Percentiles rank a stretch among this genome's conserved stretches.
Conservation (phyloP, 345 rosid genomes). For the Lepidium sativum region DNA sequence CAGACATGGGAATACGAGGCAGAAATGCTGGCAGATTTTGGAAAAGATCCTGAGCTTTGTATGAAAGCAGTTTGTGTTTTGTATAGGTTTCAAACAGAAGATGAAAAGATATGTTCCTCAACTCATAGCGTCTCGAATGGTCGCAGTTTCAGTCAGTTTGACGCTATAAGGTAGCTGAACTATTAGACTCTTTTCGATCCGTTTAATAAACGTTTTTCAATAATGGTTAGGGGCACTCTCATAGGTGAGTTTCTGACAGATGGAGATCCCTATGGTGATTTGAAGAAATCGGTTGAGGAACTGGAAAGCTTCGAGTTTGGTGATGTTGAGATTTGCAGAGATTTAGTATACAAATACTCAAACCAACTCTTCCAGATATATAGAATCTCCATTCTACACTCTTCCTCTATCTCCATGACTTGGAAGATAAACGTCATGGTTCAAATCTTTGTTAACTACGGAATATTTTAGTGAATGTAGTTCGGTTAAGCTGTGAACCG, state of each 20-base stretch:
- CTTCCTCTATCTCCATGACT: conserved; percentile 21
- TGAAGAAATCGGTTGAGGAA: conserved; percentile 52
- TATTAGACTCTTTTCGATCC: neutral
- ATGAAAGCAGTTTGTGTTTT: conserved; percentile 82
- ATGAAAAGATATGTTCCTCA: conserved; percentile 37
- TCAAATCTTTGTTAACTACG: too few species aligned
- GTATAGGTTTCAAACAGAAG: conserved; percentile 55
- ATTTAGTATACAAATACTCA: conserved; percentile 44
- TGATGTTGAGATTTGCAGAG: conserved; percentile 44
- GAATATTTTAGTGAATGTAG: too few species aligned
- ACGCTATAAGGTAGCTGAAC: conserved; percentile 42
- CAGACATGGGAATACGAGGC: conserved; percentile 51
- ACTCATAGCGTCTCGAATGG: conserved; percentile 28
- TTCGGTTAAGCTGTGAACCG: too few species aligned
- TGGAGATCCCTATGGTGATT: conserved; percentile 47
- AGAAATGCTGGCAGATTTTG: conserved; percentile 68
- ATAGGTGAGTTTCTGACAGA: conserved; percentile 49
- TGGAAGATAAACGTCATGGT: neutral
- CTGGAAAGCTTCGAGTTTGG: conserved; percentile 28
- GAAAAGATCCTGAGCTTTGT: conserved; percentile 58
- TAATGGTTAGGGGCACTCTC: conserved; percentile 38
- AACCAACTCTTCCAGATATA: conserved; percentile 68
- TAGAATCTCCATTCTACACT: conserved; percentile 49
- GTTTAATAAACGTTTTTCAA: neutral
- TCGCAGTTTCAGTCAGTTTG: conserved; percentile 64